Evolutionary conservation across 441 rosid genomes (phyloP), one percentile per base, ranked within the genome.

Genomic region (Biscutella auriculata): DNA sequence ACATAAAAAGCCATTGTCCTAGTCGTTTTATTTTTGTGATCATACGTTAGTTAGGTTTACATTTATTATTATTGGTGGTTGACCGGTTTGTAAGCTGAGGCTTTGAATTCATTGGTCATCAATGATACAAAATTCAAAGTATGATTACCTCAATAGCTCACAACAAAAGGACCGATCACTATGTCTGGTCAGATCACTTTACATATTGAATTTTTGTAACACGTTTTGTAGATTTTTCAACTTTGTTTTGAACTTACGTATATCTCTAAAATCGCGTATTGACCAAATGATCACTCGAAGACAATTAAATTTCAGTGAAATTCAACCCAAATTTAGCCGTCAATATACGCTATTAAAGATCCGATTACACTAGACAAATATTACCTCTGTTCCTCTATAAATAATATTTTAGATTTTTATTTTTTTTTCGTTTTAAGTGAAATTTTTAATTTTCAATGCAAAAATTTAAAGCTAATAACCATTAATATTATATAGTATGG

Each of bases 1-100:
- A 46, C n/a, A 53, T 45, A 43, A 9, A 53, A 66, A 66, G 36
- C 21, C 28, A 52, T 59, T 30, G 51, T 67, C 56, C 5, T 8
- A 43, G 53, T 66, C 54, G 60, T 29, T 51, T 43, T 3, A 1
- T 48, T 37, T 1, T 59, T 43, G 45, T 42, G 27, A 51, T 50
- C 60, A 59, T 66, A 66, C 28, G 35, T 51, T 42, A 43, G 65
- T 66, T 66, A 59, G 66, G 61, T 66, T 59, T 44, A 8, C 28
- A 66, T 59, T 66, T 66, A 52, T 11, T 66, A 52, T 11, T 2
- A 19, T 19, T 13, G 55, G 66, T 66, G 10, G 61, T 59, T 66
- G 71, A 59, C 71, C 66, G 56, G 49, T 66, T 59, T 66, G 61
- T 60, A 36, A 60, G 61, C 52, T 52, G 60, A 45, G 14, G 55